Evolutionary conservation across 768 basidiomycete genomes (phyloP).

Genomic region (Termitomyces sp.): DNA sequence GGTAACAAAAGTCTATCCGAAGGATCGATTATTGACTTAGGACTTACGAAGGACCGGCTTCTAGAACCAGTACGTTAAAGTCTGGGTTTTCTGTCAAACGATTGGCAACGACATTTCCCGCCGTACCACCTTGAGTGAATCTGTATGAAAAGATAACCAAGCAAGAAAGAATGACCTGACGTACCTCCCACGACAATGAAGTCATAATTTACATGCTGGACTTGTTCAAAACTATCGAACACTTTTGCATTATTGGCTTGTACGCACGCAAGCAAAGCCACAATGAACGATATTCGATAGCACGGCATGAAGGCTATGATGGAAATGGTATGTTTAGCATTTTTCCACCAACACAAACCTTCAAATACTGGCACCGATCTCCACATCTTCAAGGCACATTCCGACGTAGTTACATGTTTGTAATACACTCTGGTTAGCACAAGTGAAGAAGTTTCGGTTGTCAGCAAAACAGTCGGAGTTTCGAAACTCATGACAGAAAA

Average conservation of each 20-base stretch:
- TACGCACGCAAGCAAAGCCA: not conserved
- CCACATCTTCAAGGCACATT: not conserved
- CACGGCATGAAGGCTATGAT: not conserved
- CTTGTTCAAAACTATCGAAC: not conserved
- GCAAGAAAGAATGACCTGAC: not conserved
- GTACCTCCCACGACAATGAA: conserved; percentile 22
- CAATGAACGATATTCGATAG: not conserved
- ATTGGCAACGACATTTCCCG: conserved; percentile 16
- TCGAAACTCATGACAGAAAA: not conserved
- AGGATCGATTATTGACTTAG: not conserved
- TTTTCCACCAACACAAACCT: not conserved
- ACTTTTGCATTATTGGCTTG: not conserved
- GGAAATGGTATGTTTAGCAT: not conserved
- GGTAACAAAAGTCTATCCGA: not conserved
- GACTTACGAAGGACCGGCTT: conserved; percentile 14
- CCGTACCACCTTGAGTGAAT: conserved; percentile 15
- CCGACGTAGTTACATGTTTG: not conserved
- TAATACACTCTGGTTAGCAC: not conserved
- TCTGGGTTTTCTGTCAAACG: conserved; percentile 12
- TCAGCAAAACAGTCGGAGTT: not conserved
- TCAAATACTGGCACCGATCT: conserved; percentile 1
- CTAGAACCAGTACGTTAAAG: conserved; percentile 13
- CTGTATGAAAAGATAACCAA: not conserved
- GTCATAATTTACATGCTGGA: conserved; percentile 10
- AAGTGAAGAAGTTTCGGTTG: not conserved